Evolutionary conservation across 192 early-diverging fungal genomes (phyloP).

Genomic region (Jimgerdemannia flammicorona): DNA sequence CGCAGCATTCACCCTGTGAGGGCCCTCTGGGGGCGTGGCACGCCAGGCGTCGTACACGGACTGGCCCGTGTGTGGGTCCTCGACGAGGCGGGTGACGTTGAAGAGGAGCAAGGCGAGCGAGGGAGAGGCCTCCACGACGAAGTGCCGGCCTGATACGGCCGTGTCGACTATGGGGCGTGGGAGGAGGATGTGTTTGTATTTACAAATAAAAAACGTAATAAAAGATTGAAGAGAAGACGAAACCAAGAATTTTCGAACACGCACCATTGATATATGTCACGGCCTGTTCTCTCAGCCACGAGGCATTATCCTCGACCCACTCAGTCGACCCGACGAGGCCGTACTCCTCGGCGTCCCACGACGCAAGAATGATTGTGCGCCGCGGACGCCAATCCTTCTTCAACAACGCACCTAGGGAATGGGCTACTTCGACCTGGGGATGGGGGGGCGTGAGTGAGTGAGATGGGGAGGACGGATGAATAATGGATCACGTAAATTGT

Average conservation of each 20-base stretch:
- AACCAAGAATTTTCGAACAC: neutral
- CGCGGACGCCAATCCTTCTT: constrained; percentile 57
- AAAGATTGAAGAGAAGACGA: neutral
- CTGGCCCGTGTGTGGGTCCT: constrained; percentile 33
- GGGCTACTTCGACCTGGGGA: constrained; percentile 42
- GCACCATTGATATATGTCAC: constrained; percentile 51
- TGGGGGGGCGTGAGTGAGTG: neutral
- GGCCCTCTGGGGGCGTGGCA: neutral
- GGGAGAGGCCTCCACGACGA: constrained; percentile 45
- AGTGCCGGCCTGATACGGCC: constrained; percentile 45
- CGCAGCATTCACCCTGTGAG: neutral
- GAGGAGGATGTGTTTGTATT: too few relatives aligned
- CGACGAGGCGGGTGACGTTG: constrained; percentile 39
- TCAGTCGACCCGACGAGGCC: constrained; percentile 61
- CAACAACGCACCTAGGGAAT: constrained; percentile 43
- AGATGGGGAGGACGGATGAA: neutral
- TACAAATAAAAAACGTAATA: too few relatives aligned
- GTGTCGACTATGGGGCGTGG: constrained; percentile 25
- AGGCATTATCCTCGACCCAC: constrained; percentile 57
- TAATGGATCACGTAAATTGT: neutral
- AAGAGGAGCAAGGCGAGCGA: constrained; percentile 39
- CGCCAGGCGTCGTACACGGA: constrained; percentile 49
- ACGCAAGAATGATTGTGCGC: constrained; percentile 53
- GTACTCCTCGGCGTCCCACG: constrained; percentile 69
- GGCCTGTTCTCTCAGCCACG: constrained; percentile 43